Evolutionary conservation across 768 basidiomycete species (phyloP).

Genomic region (Termitomyces sp.): DNA sequence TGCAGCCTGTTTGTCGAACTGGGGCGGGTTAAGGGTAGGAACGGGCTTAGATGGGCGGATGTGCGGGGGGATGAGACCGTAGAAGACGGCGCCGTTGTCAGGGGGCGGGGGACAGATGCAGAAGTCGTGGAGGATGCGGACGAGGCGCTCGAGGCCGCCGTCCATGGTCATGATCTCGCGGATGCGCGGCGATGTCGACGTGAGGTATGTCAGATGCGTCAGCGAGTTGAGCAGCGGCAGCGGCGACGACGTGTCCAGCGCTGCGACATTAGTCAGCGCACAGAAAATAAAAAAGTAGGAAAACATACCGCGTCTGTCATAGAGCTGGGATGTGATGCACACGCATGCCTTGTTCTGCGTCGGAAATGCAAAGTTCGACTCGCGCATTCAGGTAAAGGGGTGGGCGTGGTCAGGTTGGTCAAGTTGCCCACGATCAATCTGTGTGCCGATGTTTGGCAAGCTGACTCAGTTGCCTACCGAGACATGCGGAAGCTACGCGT

Average conservation of each 20-base stretch:
- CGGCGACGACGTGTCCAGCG: constrained; percentile 47
- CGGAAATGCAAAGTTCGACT: constrained; percentile 93
- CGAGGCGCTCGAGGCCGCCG: constrained; percentile 93
- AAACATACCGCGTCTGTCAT: constrained; percentile 83
- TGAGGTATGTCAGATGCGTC: constrained; percentile 93
- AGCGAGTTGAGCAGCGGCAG: constrained; percentile 75
- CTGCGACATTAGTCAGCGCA: constrained; percentile 18
- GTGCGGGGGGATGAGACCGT: constrained; percentile 69
- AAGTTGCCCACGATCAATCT: neutral
- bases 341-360: constrained; percentile 93
- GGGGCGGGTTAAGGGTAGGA: constrained; percentile 61
- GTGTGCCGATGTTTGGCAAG: neutral
- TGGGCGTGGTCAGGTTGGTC: neutral
- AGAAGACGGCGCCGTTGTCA: constrained; percentile 70
- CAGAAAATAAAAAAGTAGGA: neutral
- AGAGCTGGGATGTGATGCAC: constrained; percentile 90
- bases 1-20: constrained; percentile 79
- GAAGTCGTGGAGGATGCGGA: constrained; percentile 86
- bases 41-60: constrained; percentile 47
- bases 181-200: constrained; percentile 94
- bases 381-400: constrained; percentile 60
- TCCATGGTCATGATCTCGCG: constrained; percentile 98
- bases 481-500: too few relatives aligned
- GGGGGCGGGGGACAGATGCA: constrained; percentile 80
- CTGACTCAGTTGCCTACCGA: neutral